Conservation (phyloP, 371 early-diverging fungal species). For the Zopfochytrium polystomum region DNA sequence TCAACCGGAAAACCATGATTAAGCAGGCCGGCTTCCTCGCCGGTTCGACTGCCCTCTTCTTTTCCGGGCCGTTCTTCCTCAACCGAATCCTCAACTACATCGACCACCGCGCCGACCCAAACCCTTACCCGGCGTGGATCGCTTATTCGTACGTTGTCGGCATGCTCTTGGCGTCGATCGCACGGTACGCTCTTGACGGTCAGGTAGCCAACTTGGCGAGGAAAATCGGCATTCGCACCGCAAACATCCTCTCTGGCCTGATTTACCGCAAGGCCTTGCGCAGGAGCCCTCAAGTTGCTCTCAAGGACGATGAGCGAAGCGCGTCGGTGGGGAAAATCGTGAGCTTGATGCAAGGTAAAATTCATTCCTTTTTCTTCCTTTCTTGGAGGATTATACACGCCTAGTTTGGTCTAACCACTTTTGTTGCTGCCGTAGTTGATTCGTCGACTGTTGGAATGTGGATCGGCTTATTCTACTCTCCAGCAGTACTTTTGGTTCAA, state of each 20-base stretch:
- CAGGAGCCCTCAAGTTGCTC: constrained; percentile 9
- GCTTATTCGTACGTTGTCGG: constrained; percentile 38
- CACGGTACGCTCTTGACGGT: constrained; percentile 20
- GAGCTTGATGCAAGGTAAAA: constrained; percentile 36
- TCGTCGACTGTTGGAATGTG: constrained; percentile 14
- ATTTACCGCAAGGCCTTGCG: constrained; percentile 37
- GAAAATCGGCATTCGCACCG: constrained; percentile 29
- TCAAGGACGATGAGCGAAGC: constrained; percentile 23
- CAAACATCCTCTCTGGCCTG: constrained; percentile 32
- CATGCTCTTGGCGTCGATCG: constrained; percentile 21
- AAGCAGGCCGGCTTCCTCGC: constrained; percentile 17
- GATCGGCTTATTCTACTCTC: constrained; percentile 14
- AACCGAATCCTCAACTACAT: constrained; percentile 31
- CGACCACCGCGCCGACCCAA: constrained; percentile 14
- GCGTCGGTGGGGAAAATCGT: too few relatives aligned
- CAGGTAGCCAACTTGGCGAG: constrained; percentile 39
- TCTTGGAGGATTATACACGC: too few relatives aligned
- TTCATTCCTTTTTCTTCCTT: not conserved
- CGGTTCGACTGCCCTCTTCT: constrained; percentile 21
- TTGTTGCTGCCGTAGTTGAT: constrained; percentile 7
- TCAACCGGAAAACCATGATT: constrained; percentile 7
- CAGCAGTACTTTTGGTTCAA: constrained; percentile 21
- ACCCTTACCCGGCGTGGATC: constrained; percentile 15
- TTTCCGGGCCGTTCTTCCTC: constrained; percentile 38
- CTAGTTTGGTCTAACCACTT: too few relatives aligned